Conservation (phyloP, 257 asterid genomes). For the Solanum gracilifrons region DNA sequence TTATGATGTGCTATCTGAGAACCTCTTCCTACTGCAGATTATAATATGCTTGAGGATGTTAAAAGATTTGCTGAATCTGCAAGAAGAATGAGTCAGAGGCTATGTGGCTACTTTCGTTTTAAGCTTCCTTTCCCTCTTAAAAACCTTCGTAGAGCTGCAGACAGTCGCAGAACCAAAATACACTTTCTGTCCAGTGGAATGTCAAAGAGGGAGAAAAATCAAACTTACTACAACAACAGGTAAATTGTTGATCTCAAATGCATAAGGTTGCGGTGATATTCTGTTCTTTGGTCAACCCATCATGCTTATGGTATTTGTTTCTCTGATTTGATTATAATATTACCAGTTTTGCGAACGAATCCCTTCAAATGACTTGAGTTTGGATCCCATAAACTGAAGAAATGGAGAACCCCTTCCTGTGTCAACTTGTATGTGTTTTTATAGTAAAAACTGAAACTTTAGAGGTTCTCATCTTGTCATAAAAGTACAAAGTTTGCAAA, state of each 20-base stretch:
- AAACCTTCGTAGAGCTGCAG: conserved; percentile 57
- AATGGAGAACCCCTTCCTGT: not conserved
- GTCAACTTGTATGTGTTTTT: not conserved
- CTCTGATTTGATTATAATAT: not conserved
- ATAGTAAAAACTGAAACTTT: not conserved
- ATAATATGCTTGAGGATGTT: conserved; percentile 81
- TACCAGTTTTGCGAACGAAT: not conserved
- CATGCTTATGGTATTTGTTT: not conserved
- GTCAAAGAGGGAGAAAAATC: conserved; percentile 61
- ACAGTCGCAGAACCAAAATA: conserved; percentile 43
- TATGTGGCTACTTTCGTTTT: conserved; percentile 33
- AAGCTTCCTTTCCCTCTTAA: conserved; percentile 50
- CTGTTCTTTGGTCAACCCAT: not conserved
- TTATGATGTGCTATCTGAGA: not conserved
- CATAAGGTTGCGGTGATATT: not conserved
- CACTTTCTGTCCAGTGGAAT: conserved; percentile 56
- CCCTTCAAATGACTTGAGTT: not conserved
- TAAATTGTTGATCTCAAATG: not conserved
- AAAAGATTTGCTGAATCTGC: conserved; percentile 86
- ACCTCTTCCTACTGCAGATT: conserved; percentile 30
- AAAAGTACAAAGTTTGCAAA: not conserved
- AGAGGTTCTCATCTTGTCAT: not conserved
- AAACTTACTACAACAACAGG: conserved; percentile 46
- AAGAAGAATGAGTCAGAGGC: conserved; percentile 46
- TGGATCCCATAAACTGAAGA: not conserved